phyloP scores from a whole-genome alignment of 768 basidiomycete species.

The Leccinum subtestaceum region DNA sequence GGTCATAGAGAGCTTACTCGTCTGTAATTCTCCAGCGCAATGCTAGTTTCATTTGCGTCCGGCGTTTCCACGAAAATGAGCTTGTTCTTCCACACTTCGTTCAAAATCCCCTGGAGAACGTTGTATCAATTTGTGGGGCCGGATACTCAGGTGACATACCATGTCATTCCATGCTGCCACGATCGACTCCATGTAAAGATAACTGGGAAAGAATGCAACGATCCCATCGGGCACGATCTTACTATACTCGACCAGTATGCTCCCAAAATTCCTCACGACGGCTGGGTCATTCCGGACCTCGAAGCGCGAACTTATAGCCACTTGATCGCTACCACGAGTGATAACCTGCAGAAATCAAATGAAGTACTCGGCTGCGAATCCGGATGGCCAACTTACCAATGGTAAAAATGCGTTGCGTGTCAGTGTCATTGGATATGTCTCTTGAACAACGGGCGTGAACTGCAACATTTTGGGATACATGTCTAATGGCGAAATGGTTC shows the following conservation, averaged over 20 bases:
- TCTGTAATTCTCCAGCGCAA: constrained; percentile 95
- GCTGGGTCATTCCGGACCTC: constrained; percentile 99
- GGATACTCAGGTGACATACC: constrained; percentile 50
- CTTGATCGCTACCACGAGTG: constrained; percentile 96
- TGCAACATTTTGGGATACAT: constrained; percentile 99
- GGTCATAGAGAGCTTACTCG: constrained; percentile 51
- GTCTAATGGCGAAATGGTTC: constrained; percentile 96
- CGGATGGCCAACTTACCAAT: constrained; percentile 53
- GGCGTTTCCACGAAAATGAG: constrained; percentile 99
- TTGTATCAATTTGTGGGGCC: neutral
- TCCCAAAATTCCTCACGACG: constrained; percentile 97
- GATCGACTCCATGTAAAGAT: constrained; percentile 99
- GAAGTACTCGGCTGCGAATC: neutral
- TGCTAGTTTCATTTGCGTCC: constrained; percentile 97
- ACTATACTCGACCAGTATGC: constrained; percentile 96
- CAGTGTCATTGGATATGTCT: constrained; percentile 97
- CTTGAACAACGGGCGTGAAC: constrained; percentile 95
- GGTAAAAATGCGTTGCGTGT: constrained; percentile 96
- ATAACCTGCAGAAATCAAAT: constrained; percentile 63
- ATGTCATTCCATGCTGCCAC: constrained; percentile 99
- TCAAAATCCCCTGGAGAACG: constrained; percentile 80
- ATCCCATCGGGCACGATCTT: constrained; percentile 98
- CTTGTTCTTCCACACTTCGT: constrained; percentile 99
- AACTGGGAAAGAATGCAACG: constrained; percentile 98
- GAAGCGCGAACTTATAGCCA: constrained; percentile 96